Evolutionary conservation across 116 monocot genomes (phyloP).

Genomic region (Iris pallida): DNA sequence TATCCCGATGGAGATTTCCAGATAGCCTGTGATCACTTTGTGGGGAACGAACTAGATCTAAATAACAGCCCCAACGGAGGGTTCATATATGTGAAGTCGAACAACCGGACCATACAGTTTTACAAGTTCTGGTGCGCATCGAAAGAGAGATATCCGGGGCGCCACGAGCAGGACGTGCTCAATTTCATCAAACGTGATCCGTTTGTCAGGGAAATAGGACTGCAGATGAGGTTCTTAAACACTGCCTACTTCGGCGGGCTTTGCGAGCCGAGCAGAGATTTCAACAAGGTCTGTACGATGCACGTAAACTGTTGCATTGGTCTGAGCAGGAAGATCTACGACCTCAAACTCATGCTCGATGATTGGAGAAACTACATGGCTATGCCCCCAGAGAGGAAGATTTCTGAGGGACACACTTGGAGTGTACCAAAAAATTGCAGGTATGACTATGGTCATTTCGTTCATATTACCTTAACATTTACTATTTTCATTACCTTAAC

Average conservation of each 20-base stretch:
- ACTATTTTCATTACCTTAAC: no score
- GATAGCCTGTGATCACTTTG: constrained; percentile 58
- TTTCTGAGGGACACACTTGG: constrained; percentile 22
- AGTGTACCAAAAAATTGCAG: constrained; percentile 59
- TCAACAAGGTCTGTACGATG: constrained; percentile 62
- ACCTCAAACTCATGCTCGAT: constrained; percentile 49
- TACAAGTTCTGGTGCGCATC: constrained; percentile 55
- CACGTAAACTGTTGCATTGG: constrained; percentile 72
- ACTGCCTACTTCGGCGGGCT: constrained; percentile 59
- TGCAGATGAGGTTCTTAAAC: constrained; percentile 37
- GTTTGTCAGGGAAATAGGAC: constrained; percentile 29
- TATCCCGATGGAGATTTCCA: constrained; percentile 53
- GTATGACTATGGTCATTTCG: background rate
- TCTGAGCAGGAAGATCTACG: constrained; percentile 34
- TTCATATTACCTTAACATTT: no score
- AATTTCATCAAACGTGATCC: constrained; percentile 48
- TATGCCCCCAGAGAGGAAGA: constrained; percentile 23
- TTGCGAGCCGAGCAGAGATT: constrained; percentile 57
- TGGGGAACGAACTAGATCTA: constrained; percentile 33
- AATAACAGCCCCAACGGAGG: constrained; percentile 46
- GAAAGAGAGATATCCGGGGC: constrained; percentile 30
- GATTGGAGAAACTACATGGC: constrained; percentile 47
- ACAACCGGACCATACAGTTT: constrained; percentile 49
- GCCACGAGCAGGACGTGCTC: constrained; percentile 60
- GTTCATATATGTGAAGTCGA: constrained; percentile 52